Evolutionary conservation across 2,329 filamentous ascomycete species (phyloP), one percentile per base, ranked within the genome.

Genomic region (Lachnellula suecica): DNA sequence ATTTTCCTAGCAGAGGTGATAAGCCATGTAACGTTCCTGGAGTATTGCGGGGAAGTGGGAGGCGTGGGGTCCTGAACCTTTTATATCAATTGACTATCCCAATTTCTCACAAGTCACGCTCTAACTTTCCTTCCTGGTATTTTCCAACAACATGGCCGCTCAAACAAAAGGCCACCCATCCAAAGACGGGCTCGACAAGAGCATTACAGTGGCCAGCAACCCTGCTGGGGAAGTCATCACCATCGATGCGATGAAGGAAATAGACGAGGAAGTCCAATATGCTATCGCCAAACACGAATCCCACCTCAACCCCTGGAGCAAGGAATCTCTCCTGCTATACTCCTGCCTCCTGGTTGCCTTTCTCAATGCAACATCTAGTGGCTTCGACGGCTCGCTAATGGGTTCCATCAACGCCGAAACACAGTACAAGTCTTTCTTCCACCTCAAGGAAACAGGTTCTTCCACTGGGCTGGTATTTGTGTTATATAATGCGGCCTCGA

Each of bases 301-400:
- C 5, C 17, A 51, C 24, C 51, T 54, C n/a, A 49, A 38, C 22
- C 48, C 51, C 5, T 49, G 22, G n/a, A 48, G 47, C 44, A 57
- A 53, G n/a, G 37, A 44, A 38, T 47, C 54, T 10, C 47, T 47
- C 23, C 22, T 29, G 4, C 54, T 53, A 31, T 59, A 57, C 23
- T 13, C 47, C 4, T 55, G 59, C 15, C 52, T 60, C 11, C 29
- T 60, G 4, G 25, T 59, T 2, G 54, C 52, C 4, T 59, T 54
- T 19, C 52, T 60, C 3, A 60, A 60, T 24, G 56, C 58, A 7
- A 58, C 58, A 8, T 58, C 57, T 56, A 76, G 76, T 56, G 74
- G 74, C 24, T 77, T 76, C 55, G 74, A 77, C 60, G 73, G 74
- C n/a, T 74, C 71, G 8, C 62, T 78, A 5, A 78, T 78, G 75